Conservation (phyloP, 2,329 filamentous ascomycete genomes). For the Aspergillus terreus region DNA sequence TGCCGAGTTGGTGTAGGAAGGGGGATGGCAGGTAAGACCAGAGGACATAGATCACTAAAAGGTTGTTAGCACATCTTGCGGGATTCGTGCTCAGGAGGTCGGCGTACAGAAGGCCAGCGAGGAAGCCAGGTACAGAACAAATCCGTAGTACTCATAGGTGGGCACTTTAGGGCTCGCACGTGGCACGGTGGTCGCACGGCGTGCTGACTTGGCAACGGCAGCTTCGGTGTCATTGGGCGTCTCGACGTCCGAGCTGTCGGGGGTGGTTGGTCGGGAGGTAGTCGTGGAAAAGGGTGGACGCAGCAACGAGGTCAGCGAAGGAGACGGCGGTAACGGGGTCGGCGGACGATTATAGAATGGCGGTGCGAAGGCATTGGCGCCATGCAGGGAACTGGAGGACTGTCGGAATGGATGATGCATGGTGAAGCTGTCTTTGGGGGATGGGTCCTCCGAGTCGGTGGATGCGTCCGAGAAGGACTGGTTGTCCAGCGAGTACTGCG, state of each 20-base stretch:
- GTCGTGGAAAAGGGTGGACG: constrained; percentile 63
- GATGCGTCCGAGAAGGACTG: constrained; percentile 34
- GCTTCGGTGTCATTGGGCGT: constrained; percentile 57
- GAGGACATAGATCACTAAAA: constrained; percentile 57
- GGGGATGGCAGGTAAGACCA: constrained; percentile 93
- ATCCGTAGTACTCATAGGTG: constrained; percentile 99
- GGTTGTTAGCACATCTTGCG: constrained; percentile 3
- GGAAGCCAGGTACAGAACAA: constrained; percentile 90
- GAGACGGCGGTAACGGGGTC: constrained; percentile 86
- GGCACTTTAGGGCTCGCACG: constrained; percentile 88
- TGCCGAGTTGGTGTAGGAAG: constrained; percentile 86
- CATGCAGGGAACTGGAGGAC: constrained; percentile 39
- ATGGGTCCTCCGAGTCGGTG: constrained; percentile 30
- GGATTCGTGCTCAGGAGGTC: neutral
- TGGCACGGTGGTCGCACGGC: constrained; percentile 63
- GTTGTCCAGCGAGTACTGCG: constrained; percentile 42
- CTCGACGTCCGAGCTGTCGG: constrained; percentile 87
- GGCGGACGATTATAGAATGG: constrained; percentile 98
- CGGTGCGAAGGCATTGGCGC: constrained; percentile 59
- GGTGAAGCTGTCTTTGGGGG: constrained; percentile 25
- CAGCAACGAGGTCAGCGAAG: constrained; percentile 85
- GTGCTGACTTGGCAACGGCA: constrained; percentile 58
- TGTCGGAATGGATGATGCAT: constrained; percentile 38
- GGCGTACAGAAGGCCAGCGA: constrained; percentile 71
- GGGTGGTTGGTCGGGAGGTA: constrained; percentile 86